Base-by-base conservation (phyloP, 1,284 basidiomycete genomes). In the Malassezia restricta region DNA sequence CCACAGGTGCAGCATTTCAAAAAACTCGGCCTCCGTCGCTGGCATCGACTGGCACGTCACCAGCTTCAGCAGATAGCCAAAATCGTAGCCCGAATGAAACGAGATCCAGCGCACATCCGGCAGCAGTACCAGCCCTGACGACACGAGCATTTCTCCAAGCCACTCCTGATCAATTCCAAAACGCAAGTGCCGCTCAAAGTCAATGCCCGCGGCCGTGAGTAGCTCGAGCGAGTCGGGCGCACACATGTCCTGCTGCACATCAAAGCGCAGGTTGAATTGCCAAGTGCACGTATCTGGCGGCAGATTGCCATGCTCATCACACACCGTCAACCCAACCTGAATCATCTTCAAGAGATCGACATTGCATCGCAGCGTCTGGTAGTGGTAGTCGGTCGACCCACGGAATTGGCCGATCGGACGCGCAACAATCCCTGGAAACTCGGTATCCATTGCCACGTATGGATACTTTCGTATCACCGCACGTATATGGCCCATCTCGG, bases 211-310 rank as follows among this genome's bases (percentile, higher is more conserved):
- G 73, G 91, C 91, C 74, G 87, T 86, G 44, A 98, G 78, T 24
- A 92, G 79, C 50, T 99, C 91, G 65, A 98, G 84, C 45, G 90
- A 92, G 61, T 98, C 92, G 12, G 90, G 92, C 15, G 90, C 87
- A 74, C 87, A 98, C 89, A 98, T 96, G 77, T 99, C 92, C 65
- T 74, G 91, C 88, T 82, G 81, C 61, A 89, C 77, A 75, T 82
- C 88, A 76, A 98, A 99, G 63, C 82, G 81, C 76, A 99, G 96
- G 76, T 99, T 98, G 78, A 99, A 99, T 76, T 99, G 94, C 92
- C 92, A 99, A 31, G 90, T 95, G 47, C 86, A 86, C 44, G 84
- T 81, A 58, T 83, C 82, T 8, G 71, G 72, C 12, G 91, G 87
- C 54, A 84, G 82, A 67, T 90, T 84, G 6, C 92, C 92, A 30